Evolutionary conservation across 2,329 filamentous ascomycete genomes (phyloP), one percentile per base, ranked within the genome.

Genomic region (Clonostachys byssicola): DNA sequence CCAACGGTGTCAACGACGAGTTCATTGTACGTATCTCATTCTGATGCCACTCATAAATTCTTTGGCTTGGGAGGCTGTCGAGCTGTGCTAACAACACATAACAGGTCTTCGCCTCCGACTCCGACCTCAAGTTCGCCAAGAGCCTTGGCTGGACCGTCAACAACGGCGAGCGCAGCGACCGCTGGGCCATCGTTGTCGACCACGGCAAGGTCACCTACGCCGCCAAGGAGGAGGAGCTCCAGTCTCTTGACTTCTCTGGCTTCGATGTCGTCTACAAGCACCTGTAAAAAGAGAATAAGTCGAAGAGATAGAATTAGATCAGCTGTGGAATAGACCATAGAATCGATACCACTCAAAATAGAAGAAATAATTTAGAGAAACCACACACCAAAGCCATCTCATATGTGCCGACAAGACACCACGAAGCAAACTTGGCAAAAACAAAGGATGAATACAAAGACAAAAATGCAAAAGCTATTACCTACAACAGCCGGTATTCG

Each of bases 191-290:
- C 65, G 73, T 92, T 59, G 71, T 95, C 56, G 89, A 92, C 71
- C 76, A 95, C 66, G 89, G 89, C 67, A 92, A 89, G 75, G 78
- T 95, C 60, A 75, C 73, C 60, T 95, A 95, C 67, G 87, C 88
- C 51, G 88, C 86, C 70, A 85, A 81, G 60, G 89, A 95, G 73
- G 66, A 70, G 23, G 77, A 71, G 47, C 62, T 62, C 45, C 68
- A 68, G 44, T 67, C 64, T 56, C 72, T 74, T 47, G 68, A 68
- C 49, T 66, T 68, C 51, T 78, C 77, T 18, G 73, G 77, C 45
- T 78, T 76, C 47, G 74, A 80, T 51, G 75, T 68, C 49, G 72
- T 81, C 44, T 61, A 82, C 49, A 63, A 75, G 47, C 77, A 77
- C 65, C 65, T 81, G 54, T 82, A 69, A 67, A 30, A 44, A 30